Conservation (phyloP, 768 basidiomycete genomes). For the Amanita exitialis region DNA sequence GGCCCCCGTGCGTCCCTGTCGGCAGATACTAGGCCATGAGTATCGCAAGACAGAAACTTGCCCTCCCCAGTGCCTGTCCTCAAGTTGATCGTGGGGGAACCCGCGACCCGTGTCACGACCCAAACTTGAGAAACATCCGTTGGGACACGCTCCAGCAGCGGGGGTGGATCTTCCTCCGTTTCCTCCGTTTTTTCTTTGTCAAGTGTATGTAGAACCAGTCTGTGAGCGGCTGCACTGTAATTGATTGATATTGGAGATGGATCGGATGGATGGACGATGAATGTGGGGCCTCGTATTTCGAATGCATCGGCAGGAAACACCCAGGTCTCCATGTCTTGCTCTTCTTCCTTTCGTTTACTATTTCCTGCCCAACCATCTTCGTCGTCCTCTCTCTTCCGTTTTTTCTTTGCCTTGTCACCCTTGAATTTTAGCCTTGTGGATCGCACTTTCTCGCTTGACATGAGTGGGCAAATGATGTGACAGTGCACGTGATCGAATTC, state of each 20-base stretch:
- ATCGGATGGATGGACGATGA: constrained; percentile 75
- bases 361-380: constrained; percentile 33
- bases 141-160: constrained; percentile 58
- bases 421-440: constrained; percentile 82
- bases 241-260: constrained; percentile 69
- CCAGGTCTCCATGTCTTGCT: constrained; percentile 68
- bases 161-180: constrained; percentile 30
- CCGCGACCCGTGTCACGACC: constrained; percentile 82
- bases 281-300: constrained; percentile 84
- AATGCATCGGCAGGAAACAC: constrained; percentile 59
- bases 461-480: constrained; percentile 9
- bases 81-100: constrained; percentile 76
- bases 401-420: constrained; percentile 79
- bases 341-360: constrained; percentile 43
- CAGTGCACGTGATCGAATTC: constrained; percentile 19
- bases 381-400: constrained; percentile 58
- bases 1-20: constrained; percentile 86
- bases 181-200: constrained; percentile 47
- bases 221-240: constrained; percentile 67
- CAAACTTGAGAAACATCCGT: constrained; percentile 84
- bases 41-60: constrained; percentile 85
- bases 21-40: constrained; percentile 74
- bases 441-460: constrained; percentile 40
- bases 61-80: constrained; percentile 83
- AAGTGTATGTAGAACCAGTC: constrained; percentile 53